Conservation (phyloP, 2,329 filamentous ascomycete species). For the Xylaria sp. region DNA sequence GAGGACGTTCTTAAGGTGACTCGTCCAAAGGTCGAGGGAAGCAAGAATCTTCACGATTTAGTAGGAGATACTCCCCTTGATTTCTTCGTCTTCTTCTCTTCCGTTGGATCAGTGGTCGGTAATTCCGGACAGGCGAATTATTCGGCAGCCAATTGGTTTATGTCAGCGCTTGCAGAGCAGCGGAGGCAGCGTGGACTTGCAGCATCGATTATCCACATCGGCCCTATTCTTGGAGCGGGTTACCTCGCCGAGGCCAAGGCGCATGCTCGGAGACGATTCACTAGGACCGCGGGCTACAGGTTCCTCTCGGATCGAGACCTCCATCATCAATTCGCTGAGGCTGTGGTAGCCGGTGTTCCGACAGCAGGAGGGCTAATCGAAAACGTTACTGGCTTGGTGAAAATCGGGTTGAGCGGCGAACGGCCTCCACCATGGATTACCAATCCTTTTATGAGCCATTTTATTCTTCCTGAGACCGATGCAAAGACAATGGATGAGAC, state of each 20-base stretch:
- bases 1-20: neutral
- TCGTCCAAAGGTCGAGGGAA: neutral
- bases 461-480: neutral
- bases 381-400: neutral
- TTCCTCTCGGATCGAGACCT: conserved; percentile 13
- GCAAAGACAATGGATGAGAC: too few relatives aligned
- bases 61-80: neutral
- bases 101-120: neutral
- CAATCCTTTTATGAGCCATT: neutral
- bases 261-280: neutral
- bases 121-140: neutral
- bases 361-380: neutral
- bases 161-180: neutral
- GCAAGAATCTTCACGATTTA: neutral
- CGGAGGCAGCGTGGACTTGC: neutral
- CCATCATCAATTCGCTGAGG: conserved; percentile 12
- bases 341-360: neutral
- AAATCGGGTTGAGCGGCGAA: too few relatives aligned
- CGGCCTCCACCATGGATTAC: neutral
- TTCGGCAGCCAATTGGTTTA: neutral
- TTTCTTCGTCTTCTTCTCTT: neutral
- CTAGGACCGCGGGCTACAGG: too few relatives aligned
- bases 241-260: neutral
- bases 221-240: neutral
- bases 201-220: conserved; percentile 10